Conservation (phyloP, 805 yeast genomes). For the Cyberlindnera mycetangii region DNA sequence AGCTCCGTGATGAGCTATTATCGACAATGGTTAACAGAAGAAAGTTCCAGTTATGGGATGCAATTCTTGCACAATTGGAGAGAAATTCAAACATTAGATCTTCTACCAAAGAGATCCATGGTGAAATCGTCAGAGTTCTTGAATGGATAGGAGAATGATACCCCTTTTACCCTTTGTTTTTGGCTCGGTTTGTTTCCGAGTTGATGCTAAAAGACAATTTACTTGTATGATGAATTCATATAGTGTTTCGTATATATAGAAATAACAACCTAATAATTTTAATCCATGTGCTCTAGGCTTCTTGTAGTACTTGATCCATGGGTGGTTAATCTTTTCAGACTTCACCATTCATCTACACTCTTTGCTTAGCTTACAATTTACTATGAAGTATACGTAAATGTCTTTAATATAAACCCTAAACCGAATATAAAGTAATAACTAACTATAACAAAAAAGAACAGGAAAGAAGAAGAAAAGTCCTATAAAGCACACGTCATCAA, state of each 20-base stretch:
- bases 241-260: too few relatives aligned
- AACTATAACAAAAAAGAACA: background rate
- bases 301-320: too few relatives aligned
- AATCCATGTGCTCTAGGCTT: too few relatives aligned
- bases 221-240: too few relatives aligned
- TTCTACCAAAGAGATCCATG: slow-evolving; percentile 68
- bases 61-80: slow-evolving; percentile 55
- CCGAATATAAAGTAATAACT: background rate
- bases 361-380: too few relatives aligned
- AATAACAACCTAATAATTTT: too few relatives aligned
- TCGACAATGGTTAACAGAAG: slow-evolving; percentile 28
- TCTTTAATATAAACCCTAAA: background rate
- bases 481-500: background rate
- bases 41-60: slow-evolving; percentile 55
- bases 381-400: too few relatives aligned
- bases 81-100: slow-evolving; percentile 61
- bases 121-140: slow-evolving; percentile 86
- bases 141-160: slow-evolving; percentile 62
- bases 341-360: too few relatives aligned
- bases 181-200: too few relatives aligned
- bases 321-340: too few relatives aligned
- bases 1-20: slow-evolving; percentile 64
- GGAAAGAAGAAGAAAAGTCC: background rate
- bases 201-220: too few relatives aligned
- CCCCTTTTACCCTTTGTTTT: background rate